Evolutionary conservation across 2,329 filamentous ascomycete species (phyloP).

Genomic region (Karstenula rhodostoma): DNA sequence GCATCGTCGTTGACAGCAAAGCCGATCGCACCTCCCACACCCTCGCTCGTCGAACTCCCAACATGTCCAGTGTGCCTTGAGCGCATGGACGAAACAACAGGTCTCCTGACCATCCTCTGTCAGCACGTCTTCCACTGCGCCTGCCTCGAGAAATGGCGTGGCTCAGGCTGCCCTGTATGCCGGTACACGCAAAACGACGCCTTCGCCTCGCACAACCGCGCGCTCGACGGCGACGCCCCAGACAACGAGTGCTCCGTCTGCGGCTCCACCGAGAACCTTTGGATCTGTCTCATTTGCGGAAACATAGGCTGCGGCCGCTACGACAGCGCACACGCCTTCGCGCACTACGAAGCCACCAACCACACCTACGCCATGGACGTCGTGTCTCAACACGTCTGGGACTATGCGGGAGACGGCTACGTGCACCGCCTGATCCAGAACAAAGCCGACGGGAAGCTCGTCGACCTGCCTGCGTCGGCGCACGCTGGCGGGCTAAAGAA

Average conservation of each 20-base stretch:
- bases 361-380: conserved; percentile 95
- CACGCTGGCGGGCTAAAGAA: conserved; percentile 26
- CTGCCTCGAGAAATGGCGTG: conserved; percentile 95
- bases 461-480: conserved; percentile 76
- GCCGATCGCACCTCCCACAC: conserved; percentile 76
- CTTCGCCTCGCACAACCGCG: conserved; percentile 34
- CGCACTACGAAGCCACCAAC: conserved; percentile 87
- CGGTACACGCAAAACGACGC: conserved; percentile 78
- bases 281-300: conserved; percentile 95
- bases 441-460: conserved; percentile 89
- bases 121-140: conserved; percentile 98
- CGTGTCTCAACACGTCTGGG: conserved; percentile 94
- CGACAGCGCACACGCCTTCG: conserved; percentile 90
- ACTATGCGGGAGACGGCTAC: conserved; percentile 94
- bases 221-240: conserved; percentile 50
- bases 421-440: conserved; percentile 94
- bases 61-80: conserved; percentile 97
- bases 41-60: conserved; percentile 86
- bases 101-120: conserved; percentile 92
- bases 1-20: conserved; percentile 63
- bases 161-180: conserved; percentile 92
- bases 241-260: conserved; percentile 83
- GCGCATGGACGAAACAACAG: conserved; percentile 97
- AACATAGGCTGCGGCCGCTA: conserved; percentile 94
- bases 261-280: conserved; percentile 81